A percentile compares a stretch with the other conserved stretches of the same genome.
phyloP scores from a whole-genome alignment of 2,329 filamentous ascomycete genomes.

The Colletotrichum tropicale region DNA sequence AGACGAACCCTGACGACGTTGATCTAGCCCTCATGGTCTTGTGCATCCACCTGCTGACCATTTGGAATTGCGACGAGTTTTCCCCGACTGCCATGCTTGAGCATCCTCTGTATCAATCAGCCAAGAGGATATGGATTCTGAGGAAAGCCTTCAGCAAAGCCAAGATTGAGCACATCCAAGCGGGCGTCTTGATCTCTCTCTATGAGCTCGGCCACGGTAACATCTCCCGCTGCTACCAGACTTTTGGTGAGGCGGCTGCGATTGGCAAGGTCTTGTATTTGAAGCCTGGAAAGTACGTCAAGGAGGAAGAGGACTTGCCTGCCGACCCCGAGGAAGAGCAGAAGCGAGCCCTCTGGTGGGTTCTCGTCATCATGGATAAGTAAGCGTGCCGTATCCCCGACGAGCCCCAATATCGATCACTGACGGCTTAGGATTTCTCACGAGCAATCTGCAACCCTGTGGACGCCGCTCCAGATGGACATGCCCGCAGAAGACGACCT shows the following conservation, averaged over 20 bases:
- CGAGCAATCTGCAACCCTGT: conserved; percentile 33
- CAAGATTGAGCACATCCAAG: conserved; percentile 44
- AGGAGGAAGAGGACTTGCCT: conserved; percentile 30
- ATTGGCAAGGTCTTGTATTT: conserved; percentile 39
- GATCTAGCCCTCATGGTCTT: conserved; percentile 43
- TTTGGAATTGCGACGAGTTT: conserved; percentile 34
- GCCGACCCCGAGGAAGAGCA: conserved; percentile 40
- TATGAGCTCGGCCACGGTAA: conserved; percentile 51
- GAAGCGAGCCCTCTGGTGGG: conserved; percentile 46
- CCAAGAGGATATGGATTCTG: conserved; percentile 41
- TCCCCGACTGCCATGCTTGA: conserved; percentile 46
- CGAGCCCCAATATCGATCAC: not conserved
- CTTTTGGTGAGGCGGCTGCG: conserved; percentile 44
- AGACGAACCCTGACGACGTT: conserved; percentile 25
- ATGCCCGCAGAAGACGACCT: conserved; percentile 39
- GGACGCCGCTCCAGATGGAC: conserved; percentile 37
- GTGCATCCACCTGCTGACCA: conserved; percentile 46
- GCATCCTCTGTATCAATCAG: conserved; percentile 40
- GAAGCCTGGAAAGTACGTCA: conserved; percentile 38
- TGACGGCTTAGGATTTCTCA: conserved; percentile 31
- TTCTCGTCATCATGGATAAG: conserved; percentile 48
- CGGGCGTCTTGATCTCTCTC: conserved; percentile 42
- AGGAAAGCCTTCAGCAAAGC: conserved; percentile 38
- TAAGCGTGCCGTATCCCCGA: conserved; percentile 19
- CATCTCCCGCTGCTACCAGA: conserved; percentile 43